Conservation (phyloP, 352 stramenopile species). For the Globisporangium sylvaticum region DNA sequence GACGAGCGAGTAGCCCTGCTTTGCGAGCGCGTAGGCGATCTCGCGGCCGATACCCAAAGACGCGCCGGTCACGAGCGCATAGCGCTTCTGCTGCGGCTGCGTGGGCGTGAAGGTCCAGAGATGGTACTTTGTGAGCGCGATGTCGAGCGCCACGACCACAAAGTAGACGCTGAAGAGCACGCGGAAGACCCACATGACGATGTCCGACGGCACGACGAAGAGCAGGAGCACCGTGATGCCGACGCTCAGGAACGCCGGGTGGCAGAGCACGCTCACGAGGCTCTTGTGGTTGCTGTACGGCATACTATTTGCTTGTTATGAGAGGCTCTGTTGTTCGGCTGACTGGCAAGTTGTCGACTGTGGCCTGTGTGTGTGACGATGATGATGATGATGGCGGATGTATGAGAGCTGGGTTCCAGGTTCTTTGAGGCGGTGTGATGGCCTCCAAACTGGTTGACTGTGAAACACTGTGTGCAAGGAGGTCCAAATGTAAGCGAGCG, state of each 20-base stretch:
- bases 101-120: conserved; percentile 52
- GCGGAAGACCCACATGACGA: conserved; percentile 1
- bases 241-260: conserved; percentile 20
- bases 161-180: conserved; percentile 45
- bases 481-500: too few relatives aligned
- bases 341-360: not conserved
- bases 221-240: conserved; percentile 20
- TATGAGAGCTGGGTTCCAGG: too few relatives aligned
- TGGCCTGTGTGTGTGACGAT: not conserved
- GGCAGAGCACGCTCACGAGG: conserved; percentile 23
- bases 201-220: conserved; percentile 18
- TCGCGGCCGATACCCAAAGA: conserved; percentile 68
- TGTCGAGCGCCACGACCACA: conserved; percentile 44
- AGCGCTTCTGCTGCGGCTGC: conserved; percentile 48
- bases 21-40: conserved; percentile 73
- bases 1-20: conserved; percentile 79
- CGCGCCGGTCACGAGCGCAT: conserved; percentile 72
- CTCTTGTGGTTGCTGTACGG: conserved; percentile 2
- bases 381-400: too few relatives aligned
- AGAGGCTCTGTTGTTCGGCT: not conserved
- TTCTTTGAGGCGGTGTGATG: too few relatives aligned
- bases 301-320: not conserved
- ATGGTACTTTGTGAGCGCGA: conserved; percentile 46
- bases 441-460: not conserved
- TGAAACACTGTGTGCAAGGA: too few relatives aligned